Percentiles rank a stretch among this genome's conserved stretches.
phyloP scores from a whole-genome alignment of 2,329 filamentous ascomycete species.

The Sporothrix inflata region DNA sequence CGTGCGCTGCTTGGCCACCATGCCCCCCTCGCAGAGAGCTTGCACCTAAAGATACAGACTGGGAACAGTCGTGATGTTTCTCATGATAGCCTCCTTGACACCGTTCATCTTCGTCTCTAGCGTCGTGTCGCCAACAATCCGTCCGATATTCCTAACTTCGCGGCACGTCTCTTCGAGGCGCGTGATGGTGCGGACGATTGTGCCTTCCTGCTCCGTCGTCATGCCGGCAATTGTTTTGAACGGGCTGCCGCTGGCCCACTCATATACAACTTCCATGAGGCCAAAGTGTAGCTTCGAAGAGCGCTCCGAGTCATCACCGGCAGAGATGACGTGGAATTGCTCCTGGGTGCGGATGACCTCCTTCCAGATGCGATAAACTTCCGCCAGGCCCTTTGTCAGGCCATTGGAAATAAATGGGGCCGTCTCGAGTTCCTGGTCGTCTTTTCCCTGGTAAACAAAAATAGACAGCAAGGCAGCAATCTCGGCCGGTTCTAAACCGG shows the following conservation, averaged over 20 bases:
- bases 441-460: conserved; percentile 97
- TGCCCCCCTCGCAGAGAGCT: background rate
- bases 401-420: conserved; percentile 79
- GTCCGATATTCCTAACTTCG: conserved; percentile 95
- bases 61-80: conserved; percentile 89
- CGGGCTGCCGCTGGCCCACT: conserved; percentile 97
- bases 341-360: conserved; percentile 91
- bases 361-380: conserved; percentile 87
- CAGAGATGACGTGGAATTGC: conserved; percentile 87
- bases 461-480: conserved; percentile 91
- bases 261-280: conserved; percentile 95
- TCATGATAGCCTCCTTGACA: conserved; percentile 96
- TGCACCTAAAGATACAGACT: conserved; percentile 76
- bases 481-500: conserved; percentile 92
- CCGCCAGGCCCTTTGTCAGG: conserved; percentile 79
- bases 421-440: conserved; percentile 60
- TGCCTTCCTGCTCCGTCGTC: conserved; percentile 95
- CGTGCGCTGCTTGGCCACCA: background rate
- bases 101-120: conserved; percentile 96
- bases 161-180: conserved; percentile 93
- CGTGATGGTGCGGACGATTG: conserved; percentile 93
- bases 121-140: conserved; percentile 91
- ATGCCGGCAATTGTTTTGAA: conserved; percentile 97
- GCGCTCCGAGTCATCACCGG: conserved; percentile 88
- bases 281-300: conserved; percentile 85